Evolutionary conservation across 305 asterid species (phyloP), one percentile per base, ranked within the genome.

Genomic region (Caryopteris hybrid): DNA sequence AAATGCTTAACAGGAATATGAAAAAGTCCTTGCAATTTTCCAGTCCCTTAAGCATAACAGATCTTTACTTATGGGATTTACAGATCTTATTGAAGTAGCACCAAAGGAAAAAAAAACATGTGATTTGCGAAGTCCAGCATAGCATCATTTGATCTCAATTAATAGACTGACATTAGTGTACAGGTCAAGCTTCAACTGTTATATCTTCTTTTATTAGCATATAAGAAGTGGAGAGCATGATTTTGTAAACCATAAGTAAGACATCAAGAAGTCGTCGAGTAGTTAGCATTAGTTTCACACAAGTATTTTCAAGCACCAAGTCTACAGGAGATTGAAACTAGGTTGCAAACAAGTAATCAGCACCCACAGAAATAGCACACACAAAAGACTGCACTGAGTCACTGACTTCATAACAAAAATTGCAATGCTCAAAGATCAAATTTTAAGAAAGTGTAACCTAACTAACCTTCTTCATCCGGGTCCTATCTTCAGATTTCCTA

Each of bases 401-500:
- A 43, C 14, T 12, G 8, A 34, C 31, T 25, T 25, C 31, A 25
- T 4, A 3, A 47, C 47, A 18, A 7, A 14, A 50, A 29, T 38
- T 54, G 25, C 14, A 64, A 42, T 21, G 29, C 23, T 42, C 2
- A 5, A 65, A 57, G 61, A 14, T n/a, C n/a, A n/a, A n/a, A n/a
- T n/a, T 7, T 18, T 31, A 8, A 29, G 64, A 18, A 23, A 66
- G 31, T 8, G 42, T 16, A 16, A 27, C 16, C 36, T 3, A 71
- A 58, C 70, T 51, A 48, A 89, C 99, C 90, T 90, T 94, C 84
- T 81, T 94, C 95, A 94, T 94, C 31, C 99, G 84, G 71, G 99
- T 94, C 76, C 75, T 85, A 46, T 85, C 53, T 69, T 94, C 99
- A 50, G 99, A 94, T 73, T 94, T 94, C 59, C 56, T 53, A 5